Percentiles rank a stretch among this genome's conserved stretches.
Conservation (phyloP, 352 stramenopile genomes). For the Phytophthora idaei region DNA sequence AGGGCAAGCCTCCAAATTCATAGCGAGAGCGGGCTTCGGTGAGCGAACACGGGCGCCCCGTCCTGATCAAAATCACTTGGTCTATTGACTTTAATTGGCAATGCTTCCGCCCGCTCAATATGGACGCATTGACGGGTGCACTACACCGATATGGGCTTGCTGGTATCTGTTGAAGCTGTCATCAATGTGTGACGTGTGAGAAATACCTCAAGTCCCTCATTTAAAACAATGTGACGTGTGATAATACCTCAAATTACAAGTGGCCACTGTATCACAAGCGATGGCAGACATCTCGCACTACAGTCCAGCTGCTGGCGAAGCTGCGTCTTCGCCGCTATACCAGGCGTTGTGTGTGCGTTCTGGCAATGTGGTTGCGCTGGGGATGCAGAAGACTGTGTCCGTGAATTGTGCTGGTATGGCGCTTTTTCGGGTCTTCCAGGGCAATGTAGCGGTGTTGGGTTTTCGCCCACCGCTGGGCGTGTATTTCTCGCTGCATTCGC, state of each 20-base stretch:
- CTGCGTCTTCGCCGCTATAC: slow-evolving; percentile 31
- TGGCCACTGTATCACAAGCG: slow-evolving; percentile 11
- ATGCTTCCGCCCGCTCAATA: background rate
- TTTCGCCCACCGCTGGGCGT: slow-evolving; percentile 68
- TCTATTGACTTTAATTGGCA: background rate
- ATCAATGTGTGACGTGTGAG: slow-evolving; percentile 20
- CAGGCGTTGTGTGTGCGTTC: slow-evolving; percentile 55
- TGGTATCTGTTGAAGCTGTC: slow-evolving; percentile 5
- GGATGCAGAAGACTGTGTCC: slow-evolving; percentile 49
- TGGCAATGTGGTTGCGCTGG: slow-evolving; percentile 69
- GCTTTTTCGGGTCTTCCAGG: slow-evolving; percentile 83
- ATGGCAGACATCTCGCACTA: slow-evolving; percentile 27
- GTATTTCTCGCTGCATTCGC: slow-evolving; percentile 85
- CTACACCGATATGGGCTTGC: too few relatives aligned
- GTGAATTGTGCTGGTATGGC: slow-evolving; percentile 80
- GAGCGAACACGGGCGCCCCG: too few relatives aligned
- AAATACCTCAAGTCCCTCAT: slow-evolving; percentile 2
- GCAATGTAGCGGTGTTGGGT: slow-evolving; percentile 70
- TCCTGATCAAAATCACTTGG: background rate
- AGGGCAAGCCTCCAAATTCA: background rate
- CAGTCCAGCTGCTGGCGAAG: slow-evolving; percentile 8
- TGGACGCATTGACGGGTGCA: too few relatives aligned
- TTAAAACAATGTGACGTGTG: slow-evolving; percentile 34
- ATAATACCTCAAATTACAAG: slow-evolving; percentile 19
- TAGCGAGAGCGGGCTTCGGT: too few relatives aligned